Evolutionary conservation across 495 filamentous ascomycete genomes (phyloP), one percentile per base, ranked within the genome.

Genomic region (Penicillium salamii): DNA sequence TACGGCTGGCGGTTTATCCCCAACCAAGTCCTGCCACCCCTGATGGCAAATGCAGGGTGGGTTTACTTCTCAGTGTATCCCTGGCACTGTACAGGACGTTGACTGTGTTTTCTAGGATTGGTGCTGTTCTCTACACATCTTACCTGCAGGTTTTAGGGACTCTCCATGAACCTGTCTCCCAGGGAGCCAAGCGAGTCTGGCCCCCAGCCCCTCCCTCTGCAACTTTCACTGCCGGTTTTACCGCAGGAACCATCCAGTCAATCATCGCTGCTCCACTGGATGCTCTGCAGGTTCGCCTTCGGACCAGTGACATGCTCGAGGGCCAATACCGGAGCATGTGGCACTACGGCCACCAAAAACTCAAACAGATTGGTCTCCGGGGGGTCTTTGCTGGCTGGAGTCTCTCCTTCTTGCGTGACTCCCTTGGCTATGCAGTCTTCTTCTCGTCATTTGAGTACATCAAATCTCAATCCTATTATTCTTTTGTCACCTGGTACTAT

Each of bases 1-100:
- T 78, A 93, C 50, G 91, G 91, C 33, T 96, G 91, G 91, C 74
- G 78, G 21, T 89, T 95, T 52, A 82, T 96, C 40, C 91, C 90
- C 1, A 85, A 92, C 52, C 90, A 96, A 69, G 82, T 95, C 17
- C 75, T 96, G 15, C 91, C 91, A 42, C 91, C 90, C 38, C 69
- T 96, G 24, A 66, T 95, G 29, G 91, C 90, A 28, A 96, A 96
- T 67, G 83, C 89, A 14, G 74, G 70, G 79, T 83, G 59, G 49
- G 75, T 50, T 17, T 11, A 34, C 15, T 7, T n/a, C n/a, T n/a
- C n/a, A n/a, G n/a, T 2, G 4, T 17, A 2, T 9, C 9, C 17
- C 12, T 4, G 11, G 7, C n/a, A n/a, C n/a, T 29, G 19, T 38
- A 12, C 15, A 17, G 35, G 18, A 6, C 14, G 18, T 33, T 51